phyloP scores from a whole-genome alignment of 2,329 filamentous ascomycete genomes.

The Acarospora socialis region DNA sequence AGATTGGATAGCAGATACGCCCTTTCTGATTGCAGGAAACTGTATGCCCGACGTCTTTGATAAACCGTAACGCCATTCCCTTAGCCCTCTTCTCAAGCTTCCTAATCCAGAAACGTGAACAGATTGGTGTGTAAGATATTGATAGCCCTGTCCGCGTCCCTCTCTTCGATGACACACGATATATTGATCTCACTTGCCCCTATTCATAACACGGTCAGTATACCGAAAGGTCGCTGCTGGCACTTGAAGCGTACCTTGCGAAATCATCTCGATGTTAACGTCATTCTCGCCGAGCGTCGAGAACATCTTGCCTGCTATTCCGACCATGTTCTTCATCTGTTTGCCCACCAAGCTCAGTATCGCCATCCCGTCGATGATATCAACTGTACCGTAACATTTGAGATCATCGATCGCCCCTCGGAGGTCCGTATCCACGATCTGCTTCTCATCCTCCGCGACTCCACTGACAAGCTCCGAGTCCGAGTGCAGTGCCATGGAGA shows the following conservation, averaged over 20 bases:
- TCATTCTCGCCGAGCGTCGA: conserved; percentile 83
- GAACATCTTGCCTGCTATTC: conserved; percentile 89
- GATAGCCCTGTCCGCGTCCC: conserved; percentile 82
- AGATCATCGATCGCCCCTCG: conserved; percentile 56
- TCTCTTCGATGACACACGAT: conserved; percentile 86
- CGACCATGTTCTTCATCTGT: conserved; percentile 95
- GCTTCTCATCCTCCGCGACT: conserved; percentile 32
- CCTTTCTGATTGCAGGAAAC: too few species aligned
- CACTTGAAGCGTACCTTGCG: conserved; percentile 52
- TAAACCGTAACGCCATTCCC: too few species aligned
- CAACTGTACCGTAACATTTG: conserved; percentile 71
- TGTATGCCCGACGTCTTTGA: too few species aligned
- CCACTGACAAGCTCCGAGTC: conserved; percentile 43
- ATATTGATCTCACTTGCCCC: conserved; percentile 99
- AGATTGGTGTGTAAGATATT: conserved; percentile 94
- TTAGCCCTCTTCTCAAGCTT: conserved; percentile 12
- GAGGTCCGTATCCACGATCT: conserved; percentile 49
- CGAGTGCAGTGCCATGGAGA: conserved; percentile 90
- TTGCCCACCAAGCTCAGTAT: conserved; percentile 89
- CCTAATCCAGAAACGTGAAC: conserved; percentile 91
- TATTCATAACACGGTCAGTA: conserved; percentile 23
- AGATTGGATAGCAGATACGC: too few species aligned
- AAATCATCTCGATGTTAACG: conserved; percentile 99
- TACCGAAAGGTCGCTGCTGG: conserved; percentile 1
- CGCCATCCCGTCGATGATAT: conserved; percentile 81